Evolutionary conservation across 108 stramenopile genomes (phyloP).

Genomic region (Fistulifera pelliculosa): DNA sequence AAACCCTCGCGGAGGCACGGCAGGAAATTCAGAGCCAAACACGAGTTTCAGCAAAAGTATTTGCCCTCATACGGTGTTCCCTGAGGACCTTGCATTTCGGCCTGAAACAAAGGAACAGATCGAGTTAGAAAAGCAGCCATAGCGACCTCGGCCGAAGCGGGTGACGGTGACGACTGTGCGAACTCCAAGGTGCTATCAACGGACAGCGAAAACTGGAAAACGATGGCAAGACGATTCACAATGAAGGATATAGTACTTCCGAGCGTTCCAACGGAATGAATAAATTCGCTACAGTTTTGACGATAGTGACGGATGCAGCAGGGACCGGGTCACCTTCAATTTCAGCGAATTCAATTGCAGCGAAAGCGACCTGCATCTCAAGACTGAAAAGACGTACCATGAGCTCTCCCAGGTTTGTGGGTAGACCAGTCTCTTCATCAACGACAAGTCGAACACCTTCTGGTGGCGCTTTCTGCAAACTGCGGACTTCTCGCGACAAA

Average conservation of each 20-base stretch:
- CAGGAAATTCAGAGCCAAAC: slow-evolving; percentile 78
- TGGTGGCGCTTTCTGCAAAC: slow-evolving; percentile 74
- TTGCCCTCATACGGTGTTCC: slow-evolving; percentile 94
- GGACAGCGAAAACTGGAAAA: no score
- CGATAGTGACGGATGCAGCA: not conserved
- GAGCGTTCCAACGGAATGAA: slow-evolving; percentile 1
- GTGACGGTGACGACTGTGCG: no score
- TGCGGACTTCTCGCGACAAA: slow-evolving; percentile 79
- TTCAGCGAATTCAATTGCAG: not conserved
- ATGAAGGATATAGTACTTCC: no score
- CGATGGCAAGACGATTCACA: no score
- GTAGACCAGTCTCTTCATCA: slow-evolving; percentile 68
- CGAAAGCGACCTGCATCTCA: not conserved
- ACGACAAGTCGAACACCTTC: slow-evolving; percentile 76
- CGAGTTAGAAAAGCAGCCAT: no score
- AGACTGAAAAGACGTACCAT: slow-evolving; percentile 42
- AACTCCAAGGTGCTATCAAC: no score
- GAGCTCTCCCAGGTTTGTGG: slow-evolving; percentile 60
- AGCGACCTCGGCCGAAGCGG: no score
- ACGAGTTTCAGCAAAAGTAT: slow-evolving; percentile 92
- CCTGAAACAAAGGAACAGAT: slow-evolving; percentile 47
- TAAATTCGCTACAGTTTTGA: not conserved
- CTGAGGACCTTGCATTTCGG: slow-evolving; percentile 88
- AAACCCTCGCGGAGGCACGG: slow-evolving; percentile 92
- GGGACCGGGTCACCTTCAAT: not conserved